Base-by-base conservation (phyloP, 495 filamentous ascomycete genomes). In the Xylaria curta region DNA sequence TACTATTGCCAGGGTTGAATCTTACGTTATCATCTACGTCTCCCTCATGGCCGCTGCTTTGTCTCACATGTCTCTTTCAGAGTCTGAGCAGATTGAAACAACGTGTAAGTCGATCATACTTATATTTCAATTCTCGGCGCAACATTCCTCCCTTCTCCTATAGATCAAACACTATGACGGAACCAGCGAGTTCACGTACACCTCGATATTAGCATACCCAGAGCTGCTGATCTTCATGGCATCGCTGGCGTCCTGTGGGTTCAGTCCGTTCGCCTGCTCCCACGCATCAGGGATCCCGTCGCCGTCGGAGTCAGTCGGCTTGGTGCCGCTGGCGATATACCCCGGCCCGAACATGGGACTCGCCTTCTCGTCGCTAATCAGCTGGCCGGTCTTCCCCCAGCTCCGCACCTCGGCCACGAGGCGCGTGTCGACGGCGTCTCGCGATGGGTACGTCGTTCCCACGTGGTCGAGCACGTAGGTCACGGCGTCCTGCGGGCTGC, bases 271-370 rank as follows among this genome's bases (percentile, higher is more conserved):
- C 17, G 74, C 76, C 33, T 62, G 53, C 31, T 80, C 74, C 82
- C 82, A 83, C 24, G 71, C 76, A 47, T 82, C 80, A 36, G 75
- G 71, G 42, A 83, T 76, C 9, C 76, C 70, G 40, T 82, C 81
- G 1, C 61, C 56, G 46, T 68, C 74, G 6, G 77, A 68, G 26
- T 74, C 66, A 28, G 69, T 72, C 4, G 79, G 60, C 15, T 46
- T 66, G 60, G 74, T 64, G 44, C 69, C 75, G 31, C 63, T 64
- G 31, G 19, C 28, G 8, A 66, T n/a, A 66, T 70, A 75, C 1
- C 42, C 74, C 0, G 59, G 24, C 69, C 74, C 78, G 24, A 71
- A 69, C 24, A 72, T 19, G 13, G 64, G 46, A 15, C 72, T 65
- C 42, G 70, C 70, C 36, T 59, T 67, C 70, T 82, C 81, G 40